Conservation (phyloP, 2,329 filamentous ascomycete genomes). For the Metarhizium rileyi region DNA sequence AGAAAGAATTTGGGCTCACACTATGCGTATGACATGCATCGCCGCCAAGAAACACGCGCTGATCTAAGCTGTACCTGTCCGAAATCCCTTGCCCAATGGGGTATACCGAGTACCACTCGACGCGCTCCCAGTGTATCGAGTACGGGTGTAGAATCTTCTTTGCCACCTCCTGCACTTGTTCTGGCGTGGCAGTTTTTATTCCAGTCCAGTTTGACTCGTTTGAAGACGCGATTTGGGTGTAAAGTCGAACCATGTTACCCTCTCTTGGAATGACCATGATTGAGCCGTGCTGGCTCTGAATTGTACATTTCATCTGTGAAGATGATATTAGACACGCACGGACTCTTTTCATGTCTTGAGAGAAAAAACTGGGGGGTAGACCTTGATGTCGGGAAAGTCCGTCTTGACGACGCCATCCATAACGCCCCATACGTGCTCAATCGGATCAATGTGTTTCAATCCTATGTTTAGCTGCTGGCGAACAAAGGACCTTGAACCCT, state of each 20-base stretch:
- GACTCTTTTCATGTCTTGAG: background rate
- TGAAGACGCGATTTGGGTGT: slow-evolving; percentile 57
- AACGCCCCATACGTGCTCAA: slow-evolving; percentile 65
- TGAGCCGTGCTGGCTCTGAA: slow-evolving; percentile 64
- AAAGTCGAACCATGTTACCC: slow-evolving; percentile 57
- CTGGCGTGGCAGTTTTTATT: slow-evolving; percentile 51
- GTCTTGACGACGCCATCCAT: slow-evolving; percentile 66
- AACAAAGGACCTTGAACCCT: slow-evolving; percentile 59
- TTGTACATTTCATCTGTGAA: slow-evolving; percentile 59
- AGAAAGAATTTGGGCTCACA: slow-evolving; percentile 31
- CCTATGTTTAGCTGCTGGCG: slow-evolving; percentile 57
- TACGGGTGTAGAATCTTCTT: slow-evolving; percentile 59
- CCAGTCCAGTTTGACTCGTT: slow-evolving; percentile 52
- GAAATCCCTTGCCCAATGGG: slow-evolving; percentile 67
- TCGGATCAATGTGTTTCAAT: slow-evolving; percentile 61
- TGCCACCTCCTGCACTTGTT: slow-evolving; percentile 54
- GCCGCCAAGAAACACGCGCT: slow-evolving; percentile 64
- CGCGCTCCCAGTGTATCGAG: slow-evolving; percentile 54
- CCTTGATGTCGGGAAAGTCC: slow-evolving; percentile 69
- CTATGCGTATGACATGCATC: slow-evolving; percentile 76
- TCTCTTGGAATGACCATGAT: slow-evolving; percentile 74
- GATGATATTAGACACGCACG: background rate
- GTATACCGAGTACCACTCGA: slow-evolving; percentile 70
- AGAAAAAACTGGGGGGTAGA: slow-evolving; percentile 17
- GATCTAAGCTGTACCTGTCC: slow-evolving; percentile 55